A percentile compares a stretch with the other conserved stretches of the same genome.
Conservation (phyloP, 345 rosid species). For the Citrus mangshanensis region DNA sequence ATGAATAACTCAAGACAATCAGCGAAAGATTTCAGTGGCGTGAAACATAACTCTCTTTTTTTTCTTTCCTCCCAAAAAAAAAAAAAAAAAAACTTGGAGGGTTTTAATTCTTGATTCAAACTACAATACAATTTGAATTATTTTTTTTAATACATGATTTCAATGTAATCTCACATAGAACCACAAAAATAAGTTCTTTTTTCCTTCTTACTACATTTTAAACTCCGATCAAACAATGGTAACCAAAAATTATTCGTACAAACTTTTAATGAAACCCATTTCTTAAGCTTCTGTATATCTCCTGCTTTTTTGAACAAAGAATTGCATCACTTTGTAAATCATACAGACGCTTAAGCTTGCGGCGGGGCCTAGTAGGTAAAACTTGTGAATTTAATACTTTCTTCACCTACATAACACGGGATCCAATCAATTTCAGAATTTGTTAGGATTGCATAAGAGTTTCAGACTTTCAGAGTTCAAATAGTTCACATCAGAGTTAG, state of each 20-base stretch:
- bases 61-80: not conserved
- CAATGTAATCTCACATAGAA: not conserved
- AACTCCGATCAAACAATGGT: not conserved
- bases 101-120: not conserved
- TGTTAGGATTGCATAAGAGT: not conserved
- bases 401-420: not conserved
- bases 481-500: not conserved
- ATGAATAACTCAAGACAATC: not conserved
- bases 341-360: not conserved
- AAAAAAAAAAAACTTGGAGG: not conserved
- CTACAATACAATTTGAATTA: not conserved
- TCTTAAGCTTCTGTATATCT: not conserved
- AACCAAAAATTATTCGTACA: not conserved
- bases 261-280: not conserved
- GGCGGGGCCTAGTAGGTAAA: not conserved
- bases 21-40: not conserved
- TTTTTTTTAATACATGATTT: not conserved
- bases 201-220: not conserved
- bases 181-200: not conserved
- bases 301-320: not conserved
- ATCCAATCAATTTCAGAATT: not conserved
- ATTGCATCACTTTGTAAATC: not conserved
- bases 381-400: not conserved
- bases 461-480: not conserved
- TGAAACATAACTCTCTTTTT: not conserved